A percentile compares a stretch with the other conserved stretches of the same genome.
phyloP scores from a whole-genome alignment of 768 basidiomycete genomes.

The Harrya chromipes region DNA sequence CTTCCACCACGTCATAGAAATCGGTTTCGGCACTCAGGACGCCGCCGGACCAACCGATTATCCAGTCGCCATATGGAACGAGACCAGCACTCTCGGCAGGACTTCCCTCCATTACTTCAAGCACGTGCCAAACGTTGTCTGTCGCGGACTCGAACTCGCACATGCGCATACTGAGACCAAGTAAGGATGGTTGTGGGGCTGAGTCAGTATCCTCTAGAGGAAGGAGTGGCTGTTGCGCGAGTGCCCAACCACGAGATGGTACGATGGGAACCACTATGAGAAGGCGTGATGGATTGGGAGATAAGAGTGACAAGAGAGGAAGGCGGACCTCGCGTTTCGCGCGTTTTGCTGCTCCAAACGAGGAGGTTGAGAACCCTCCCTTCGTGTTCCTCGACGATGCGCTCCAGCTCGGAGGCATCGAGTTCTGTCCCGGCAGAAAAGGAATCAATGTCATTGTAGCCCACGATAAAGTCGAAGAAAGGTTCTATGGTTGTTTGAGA shows the following conservation, averaged over 20 bases:
- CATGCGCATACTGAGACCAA: slow-evolving; percentile 91
- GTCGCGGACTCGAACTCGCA: slow-evolving; percentile 87
- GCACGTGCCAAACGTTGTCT: slow-evolving; percentile 97
- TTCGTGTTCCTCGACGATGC: slow-evolving; percentile 81
- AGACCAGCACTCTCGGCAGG: slow-evolving; percentile 96
- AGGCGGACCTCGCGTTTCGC: slow-evolving; percentile 61
- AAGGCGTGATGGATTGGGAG: neutral
- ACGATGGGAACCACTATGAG: slow-evolving; percentile 72
- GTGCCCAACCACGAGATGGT: slow-evolving; percentile 85
- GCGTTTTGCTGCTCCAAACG: slow-evolving; percentile 83
- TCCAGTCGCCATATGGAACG: slow-evolving; percentile 83
- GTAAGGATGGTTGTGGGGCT: slow-evolving; percentile 74
- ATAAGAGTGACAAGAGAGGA: neutral
- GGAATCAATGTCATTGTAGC: slow-evolving; percentile 70
- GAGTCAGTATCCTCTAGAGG: slow-evolving; percentile 40
- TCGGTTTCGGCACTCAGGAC: slow-evolving; percentile 88
- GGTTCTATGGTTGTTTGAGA: slow-evolving; percentile 82
- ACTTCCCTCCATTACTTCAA: slow-evolving; percentile 94
- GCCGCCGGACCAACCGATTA: slow-evolving; percentile 93
- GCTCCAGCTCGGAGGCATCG: slow-evolving; percentile 70
- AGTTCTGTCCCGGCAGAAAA: slow-evolving; percentile 47
- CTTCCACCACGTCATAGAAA: slow-evolving; percentile 94
- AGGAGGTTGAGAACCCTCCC: slow-evolving; percentile 63
- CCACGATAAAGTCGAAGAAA: slow-evolving; percentile 96
- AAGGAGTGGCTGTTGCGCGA: slow-evolving; percentile 36